These are phyloP conservation scores for Allium fistulosum DNA, from an alignment of 106 monocot genomes.

Conservation along the genomic window DNA sequence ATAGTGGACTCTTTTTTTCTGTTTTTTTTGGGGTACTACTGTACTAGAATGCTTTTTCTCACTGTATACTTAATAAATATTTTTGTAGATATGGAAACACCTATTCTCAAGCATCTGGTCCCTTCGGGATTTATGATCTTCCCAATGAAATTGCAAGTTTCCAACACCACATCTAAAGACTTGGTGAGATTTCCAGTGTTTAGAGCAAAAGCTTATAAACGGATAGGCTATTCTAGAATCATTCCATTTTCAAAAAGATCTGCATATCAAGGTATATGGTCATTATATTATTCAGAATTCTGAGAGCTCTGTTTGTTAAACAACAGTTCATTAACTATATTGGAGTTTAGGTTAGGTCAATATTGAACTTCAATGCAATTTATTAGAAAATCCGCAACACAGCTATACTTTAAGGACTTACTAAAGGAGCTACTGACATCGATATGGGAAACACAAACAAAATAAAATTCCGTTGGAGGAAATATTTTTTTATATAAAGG, in stretches of 20 bases:
- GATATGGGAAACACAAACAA: too few relatives aligned
- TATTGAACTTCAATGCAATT: too few relatives aligned
- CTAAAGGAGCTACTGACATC: too few relatives aligned
- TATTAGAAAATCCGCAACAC: too few relatives aligned
- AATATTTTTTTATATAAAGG: too few relatives aligned
- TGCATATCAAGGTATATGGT: constrained; percentile 42
- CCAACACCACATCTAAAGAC: constrained; percentile 3
- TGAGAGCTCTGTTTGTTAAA: not conserved
- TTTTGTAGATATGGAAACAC: constrained; percentile 20
- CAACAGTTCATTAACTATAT: not conserved
- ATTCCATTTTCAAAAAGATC: constrained; percentile 27
- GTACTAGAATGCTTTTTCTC: not conserved
- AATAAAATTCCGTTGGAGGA: too few relatives aligned
- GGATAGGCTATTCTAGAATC: constrained; percentile 4
- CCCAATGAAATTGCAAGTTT: constrained; percentile 6
- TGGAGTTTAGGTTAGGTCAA: too few relatives aligned
- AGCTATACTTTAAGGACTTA: too few relatives aligned
- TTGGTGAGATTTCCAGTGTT: constrained; percentile 2
- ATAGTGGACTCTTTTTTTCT: too few relatives aligned
- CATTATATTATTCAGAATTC: not conserved
- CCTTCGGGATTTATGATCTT: constrained; percentile 10
- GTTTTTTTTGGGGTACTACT: too few relatives aligned
- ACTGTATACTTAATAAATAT: not conserved
- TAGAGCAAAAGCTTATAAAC: constrained; percentile 1
- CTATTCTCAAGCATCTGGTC: constrained; percentile 14